phyloP scores from a whole-genome alignment of 1,284 basidiomycete species.

The Apiotrichum gamsii region DNA sequence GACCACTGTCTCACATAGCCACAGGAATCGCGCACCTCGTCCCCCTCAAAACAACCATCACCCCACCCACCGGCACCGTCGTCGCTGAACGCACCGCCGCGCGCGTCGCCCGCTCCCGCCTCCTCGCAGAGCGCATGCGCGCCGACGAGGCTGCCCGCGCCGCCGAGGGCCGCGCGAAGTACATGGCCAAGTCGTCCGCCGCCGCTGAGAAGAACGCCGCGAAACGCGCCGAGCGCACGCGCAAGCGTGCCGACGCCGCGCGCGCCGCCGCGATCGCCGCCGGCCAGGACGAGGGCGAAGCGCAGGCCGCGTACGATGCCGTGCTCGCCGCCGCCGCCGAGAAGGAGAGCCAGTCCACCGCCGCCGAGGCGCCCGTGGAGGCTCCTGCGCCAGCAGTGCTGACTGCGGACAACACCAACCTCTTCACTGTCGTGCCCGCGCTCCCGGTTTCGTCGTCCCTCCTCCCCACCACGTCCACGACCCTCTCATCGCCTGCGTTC shows the following conservation, averaged over 20 bases:
- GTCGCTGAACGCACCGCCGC: slow-evolving; percentile 47
- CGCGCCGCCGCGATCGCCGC: slow-evolving; percentile 5
- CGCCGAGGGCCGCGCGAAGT: slow-evolving; percentile 32
- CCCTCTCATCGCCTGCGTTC: slow-evolving; percentile 21
- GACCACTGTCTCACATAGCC: slow-evolving; percentile 2
- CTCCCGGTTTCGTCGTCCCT: slow-evolving; percentile 12
- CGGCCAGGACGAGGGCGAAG: slow-evolving; percentile 7
- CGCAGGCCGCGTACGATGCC: slow-evolving; percentile 2
- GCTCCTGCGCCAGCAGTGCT: neutral
- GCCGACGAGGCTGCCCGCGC: slow-evolving; percentile 51
- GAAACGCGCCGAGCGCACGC: slow-evolving; percentile 61
- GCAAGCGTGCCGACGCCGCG: slow-evolving; percentile 51
- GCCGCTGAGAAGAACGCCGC: slow-evolving; percentile 51
- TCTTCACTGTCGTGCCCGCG: slow-evolving; percentile 27
- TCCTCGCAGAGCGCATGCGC: slow-evolving; percentile 7
- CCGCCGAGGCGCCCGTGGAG: neutral
- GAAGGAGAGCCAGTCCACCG: neutral
- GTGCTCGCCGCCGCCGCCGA: slow-evolving; percentile 4
- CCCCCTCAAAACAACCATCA: slow-evolving; percentile 59
- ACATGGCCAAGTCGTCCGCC: slow-evolving; percentile 49
- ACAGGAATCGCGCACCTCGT: slow-evolving; percentile 70
- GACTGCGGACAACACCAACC: slow-evolving; percentile 13
- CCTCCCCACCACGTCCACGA: slow-evolving; percentile 13
- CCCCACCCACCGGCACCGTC: slow-evolving; percentile 53
- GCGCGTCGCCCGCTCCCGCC: slow-evolving; percentile 21